phyloP scores from a whole-genome alignment of 179 eudicot species.

The Camellia oleifera region DNA sequence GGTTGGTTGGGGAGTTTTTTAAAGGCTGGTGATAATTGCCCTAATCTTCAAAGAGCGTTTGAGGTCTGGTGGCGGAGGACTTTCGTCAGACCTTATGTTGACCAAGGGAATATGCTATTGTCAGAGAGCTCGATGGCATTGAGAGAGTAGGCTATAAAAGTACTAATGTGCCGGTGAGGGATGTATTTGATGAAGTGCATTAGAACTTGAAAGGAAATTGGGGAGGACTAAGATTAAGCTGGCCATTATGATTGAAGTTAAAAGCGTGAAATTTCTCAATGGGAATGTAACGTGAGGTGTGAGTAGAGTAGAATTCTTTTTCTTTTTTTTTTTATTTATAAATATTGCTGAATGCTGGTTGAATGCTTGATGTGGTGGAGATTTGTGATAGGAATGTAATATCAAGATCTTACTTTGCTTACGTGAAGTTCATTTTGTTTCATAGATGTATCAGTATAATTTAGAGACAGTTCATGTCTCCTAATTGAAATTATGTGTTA shows the following conservation, averaged over 20 bases:
- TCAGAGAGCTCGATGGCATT: constrained; percentile 33
- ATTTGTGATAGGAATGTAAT: constrained; percentile 2
- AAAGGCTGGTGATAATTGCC: constrained; percentile 79
- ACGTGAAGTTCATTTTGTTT: not conserved
- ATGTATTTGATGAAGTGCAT: too few species aligned
- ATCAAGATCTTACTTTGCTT: not conserved
- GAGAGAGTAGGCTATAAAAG: constrained; percentile 19
- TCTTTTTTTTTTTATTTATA: too few species aligned
- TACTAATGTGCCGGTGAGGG: too few species aligned
- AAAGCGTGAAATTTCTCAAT: too few species aligned
- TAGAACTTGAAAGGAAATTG: too few species aligned
- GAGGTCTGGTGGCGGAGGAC: constrained; percentile 99
- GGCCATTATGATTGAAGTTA: too few species aligned
- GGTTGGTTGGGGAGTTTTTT: constrained; percentile 79
- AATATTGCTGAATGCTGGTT: constrained; percentile 15
- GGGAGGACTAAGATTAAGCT: not conserved
- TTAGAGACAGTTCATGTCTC: not conserved
- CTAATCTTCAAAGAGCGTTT: constrained; percentile 84
- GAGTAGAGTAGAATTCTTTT: not conserved
- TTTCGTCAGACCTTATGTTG: constrained; percentile 67
- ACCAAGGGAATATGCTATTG: constrained; percentile 35
- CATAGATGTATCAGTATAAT: not conserved
- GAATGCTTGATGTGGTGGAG: not conserved
- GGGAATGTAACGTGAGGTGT: not conserved
- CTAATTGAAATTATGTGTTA: not conserved